Evolutionary conservation across 202 grass and related monocot species (phyloP), one percentile per base, ranked within the genome.

Genomic region (Hordeum pubiflorum): DNA sequence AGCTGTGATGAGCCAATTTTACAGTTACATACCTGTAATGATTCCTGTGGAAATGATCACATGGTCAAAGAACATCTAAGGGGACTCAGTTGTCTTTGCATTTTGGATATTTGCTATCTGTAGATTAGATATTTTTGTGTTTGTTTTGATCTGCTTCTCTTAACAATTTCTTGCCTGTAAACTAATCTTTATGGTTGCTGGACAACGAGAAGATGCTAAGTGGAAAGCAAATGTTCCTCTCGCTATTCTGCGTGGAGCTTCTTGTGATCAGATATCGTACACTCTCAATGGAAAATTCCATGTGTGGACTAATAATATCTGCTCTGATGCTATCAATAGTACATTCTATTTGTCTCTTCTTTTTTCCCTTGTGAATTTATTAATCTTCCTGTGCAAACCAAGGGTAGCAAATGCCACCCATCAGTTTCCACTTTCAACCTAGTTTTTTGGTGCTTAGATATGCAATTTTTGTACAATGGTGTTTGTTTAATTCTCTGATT

Each of bases 1-100:
- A 78, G 83, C 90, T 9, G 56, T 84, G 86, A 84, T 89, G 90
- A 92, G 80, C 43, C 40, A 8, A 52, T 22, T 57, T 22, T 57
- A 10, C n/a, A 57, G 54, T 63, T 85, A 52, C 48, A 52, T 15
- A 54, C 50, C 50, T 54, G 17, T n/a, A 54, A 54, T n/a, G 15
- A 54, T 15, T 54, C 6, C 14, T 54, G 48, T 1, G 48, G 17
- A 54, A 54, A n/a, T 54, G 48, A 54, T 54, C 48, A 2, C 48
- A 54, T n/a, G 17, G 48, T 54, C 46, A 18, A 52, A 52, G 13
- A 50, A 50, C 46, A 50, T 94, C 91, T 91, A 94, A 94, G 86
- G 89, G 89, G 91, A 86, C 91, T 91, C 89, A 90, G 88, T 84
- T 93, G 83, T 92, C 34, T 77, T 39, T 29, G 7, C 6, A 7